Evolutionary conservation across 2,329 filamentous ascomycete genomes (phyloP), one percentile per base, ranked within the genome.

Genomic region (Eurotiales sp.): DNA sequence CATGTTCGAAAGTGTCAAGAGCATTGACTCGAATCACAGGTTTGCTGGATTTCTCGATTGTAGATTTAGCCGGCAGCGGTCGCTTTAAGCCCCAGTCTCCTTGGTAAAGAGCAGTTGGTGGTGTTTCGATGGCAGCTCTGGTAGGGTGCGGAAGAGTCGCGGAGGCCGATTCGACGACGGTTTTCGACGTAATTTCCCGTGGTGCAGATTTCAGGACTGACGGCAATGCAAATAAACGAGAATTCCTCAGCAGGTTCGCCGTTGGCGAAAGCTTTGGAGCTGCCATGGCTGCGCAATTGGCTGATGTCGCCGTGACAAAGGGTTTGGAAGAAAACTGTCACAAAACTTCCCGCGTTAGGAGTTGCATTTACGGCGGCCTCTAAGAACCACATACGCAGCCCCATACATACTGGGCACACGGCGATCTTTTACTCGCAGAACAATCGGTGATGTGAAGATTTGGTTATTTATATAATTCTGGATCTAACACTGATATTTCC

Each of bases 71-170:
- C 1, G 92, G 92, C 5, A 97, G 76, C 1, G 90, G 79, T 50
- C 92, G 79, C 74, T 97, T 97, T 61, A 96, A 75, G 12, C 92
- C 92, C 91, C 92, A 97, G 64, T 97, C 92, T 30, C 92, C 92
- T 63, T 82, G 82, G 36, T 78, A 75, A 21, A 89, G 79, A 7
- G 90, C 91, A 15, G 83, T 79, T 40, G 79, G 74, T 5, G 90
- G 86, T 0, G 90, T 91, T 12, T 86, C 85, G 64, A 97, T 87
- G 55, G 90, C 82, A 65, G 93, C 88, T 66, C 87, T 81, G 47
- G 84, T 90, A n/a, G 92, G 92, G 70, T 86, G 87, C 25, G 83
- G 80, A 54, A 82, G 78, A 12, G 92, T 97, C 39, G 87, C 84
- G 19, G 83, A 85, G 49, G 84, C 77, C 14, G 87, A 90, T 55